Evolutionary conservation across 2,329 filamentous ascomycete species (phyloP).

Genomic region (Penicillium sp.): DNA sequence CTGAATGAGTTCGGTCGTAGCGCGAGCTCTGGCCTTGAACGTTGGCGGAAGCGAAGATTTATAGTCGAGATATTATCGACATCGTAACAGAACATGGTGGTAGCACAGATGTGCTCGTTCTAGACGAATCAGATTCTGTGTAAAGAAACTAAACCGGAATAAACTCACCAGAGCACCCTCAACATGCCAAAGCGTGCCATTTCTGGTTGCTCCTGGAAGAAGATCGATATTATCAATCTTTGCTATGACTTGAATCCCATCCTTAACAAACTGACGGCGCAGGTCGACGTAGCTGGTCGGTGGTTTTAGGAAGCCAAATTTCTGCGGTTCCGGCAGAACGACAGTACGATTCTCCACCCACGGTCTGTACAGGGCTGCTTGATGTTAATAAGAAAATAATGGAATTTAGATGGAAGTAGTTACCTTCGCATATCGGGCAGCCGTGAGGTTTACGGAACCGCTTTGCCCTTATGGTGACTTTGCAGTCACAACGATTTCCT

Average conservation of each 20-base stretch:
- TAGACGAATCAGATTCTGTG: too few relatives aligned
- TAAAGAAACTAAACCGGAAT: too few relatives aligned
- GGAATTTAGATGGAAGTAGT: neutral
- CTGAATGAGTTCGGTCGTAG: conserved; percentile 33
- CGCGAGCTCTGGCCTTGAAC: conserved; percentile 24
- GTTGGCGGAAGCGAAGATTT: conserved; percentile 54
- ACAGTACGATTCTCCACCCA: neutral
- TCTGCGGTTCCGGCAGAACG: neutral
- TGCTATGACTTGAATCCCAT: conserved; percentile 52
- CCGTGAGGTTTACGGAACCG: neutral
- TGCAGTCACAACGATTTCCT: neutral
- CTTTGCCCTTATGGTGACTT: neutral
- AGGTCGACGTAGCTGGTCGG: neutral
- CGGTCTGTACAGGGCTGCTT: neutral
- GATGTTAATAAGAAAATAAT: too few relatives aligned
- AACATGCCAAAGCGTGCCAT: conserved; percentile 47
- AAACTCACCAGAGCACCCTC: conserved; percentile 49
- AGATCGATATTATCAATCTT: conserved; percentile 67
- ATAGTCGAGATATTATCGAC: conserved; percentile 62
- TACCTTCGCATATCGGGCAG: neutral
- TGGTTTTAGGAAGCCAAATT: neutral
- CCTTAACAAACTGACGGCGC: neutral
- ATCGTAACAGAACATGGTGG: conserved; percentile 67
- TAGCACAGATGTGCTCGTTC: conserved; percentile 66
- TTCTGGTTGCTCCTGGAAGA: conserved; percentile 61